Evolutionary conservation across 164 flowering plant species (phyloP).

Genomic region (Piper longum): DNA sequence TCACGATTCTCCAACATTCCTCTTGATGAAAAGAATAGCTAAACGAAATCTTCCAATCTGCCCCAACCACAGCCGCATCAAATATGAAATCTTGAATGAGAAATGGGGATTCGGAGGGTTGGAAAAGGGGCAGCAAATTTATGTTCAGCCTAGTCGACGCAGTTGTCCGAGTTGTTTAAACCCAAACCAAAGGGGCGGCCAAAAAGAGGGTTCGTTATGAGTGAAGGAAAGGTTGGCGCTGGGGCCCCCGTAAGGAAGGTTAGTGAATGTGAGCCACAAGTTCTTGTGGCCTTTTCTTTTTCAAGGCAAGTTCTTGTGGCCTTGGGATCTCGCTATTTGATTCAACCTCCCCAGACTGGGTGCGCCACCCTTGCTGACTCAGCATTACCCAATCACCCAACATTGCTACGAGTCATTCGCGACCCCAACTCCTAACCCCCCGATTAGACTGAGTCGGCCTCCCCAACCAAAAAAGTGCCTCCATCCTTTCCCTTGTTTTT

Average conservation of each 20-base stretch:
- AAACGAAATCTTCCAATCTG: not conserved
- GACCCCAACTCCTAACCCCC: too few relatives aligned
- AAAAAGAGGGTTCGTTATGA: too few relatives aligned
- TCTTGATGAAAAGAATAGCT: too few relatives aligned
- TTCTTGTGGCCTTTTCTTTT: conserved; percentile 3
- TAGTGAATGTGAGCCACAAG: conserved; percentile 4
- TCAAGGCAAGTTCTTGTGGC: too few relatives aligned
- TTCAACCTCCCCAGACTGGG: conserved; percentile 1
- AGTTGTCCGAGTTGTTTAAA: not conserved
- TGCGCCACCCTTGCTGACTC: not conserved
- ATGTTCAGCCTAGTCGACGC: not conserved
- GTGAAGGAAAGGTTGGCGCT: too few relatives aligned
- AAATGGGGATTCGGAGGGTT: not conserved
- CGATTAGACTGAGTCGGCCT: too few relatives aligned
- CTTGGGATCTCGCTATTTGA: not conserved
- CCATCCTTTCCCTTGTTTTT: not conserved
- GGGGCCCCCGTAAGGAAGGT: conserved; percentile 2
- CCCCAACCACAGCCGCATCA: not conserved
- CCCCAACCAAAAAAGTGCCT: not conserved
- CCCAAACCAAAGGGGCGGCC: too few relatives aligned
- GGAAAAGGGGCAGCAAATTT: not conserved
- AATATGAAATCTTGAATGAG: too few relatives aligned
- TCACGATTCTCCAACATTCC: conserved; percentile 7
- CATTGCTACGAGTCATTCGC: too few relatives aligned
- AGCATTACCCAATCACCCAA: too few relatives aligned